Evolutionary conservation across 805 yeast species (phyloP), one percentile per base, ranked within the genome.

Genomic region (Metschnikowia borealis): DNA sequence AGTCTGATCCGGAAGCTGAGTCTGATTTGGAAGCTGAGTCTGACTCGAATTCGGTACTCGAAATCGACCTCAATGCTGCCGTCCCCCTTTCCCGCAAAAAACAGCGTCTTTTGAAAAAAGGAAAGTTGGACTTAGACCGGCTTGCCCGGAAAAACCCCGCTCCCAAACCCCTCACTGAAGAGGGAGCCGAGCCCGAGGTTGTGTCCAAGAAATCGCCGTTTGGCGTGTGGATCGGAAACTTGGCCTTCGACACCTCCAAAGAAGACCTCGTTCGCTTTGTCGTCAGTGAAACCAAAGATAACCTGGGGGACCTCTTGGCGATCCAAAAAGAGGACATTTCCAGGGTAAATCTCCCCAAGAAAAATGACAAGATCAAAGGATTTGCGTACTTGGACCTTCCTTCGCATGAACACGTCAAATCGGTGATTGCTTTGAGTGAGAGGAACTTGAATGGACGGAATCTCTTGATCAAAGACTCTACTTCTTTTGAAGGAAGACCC

Each of bases 221-320:
- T 60, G 95, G 95, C 41, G 94, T 90, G 34, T 94, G 99, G 99
- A 80, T 94, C 43, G 99, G 99, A 39, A 94, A 94, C 65, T 69
- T 94, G 55, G 78, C 96, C 0, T 94, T 85, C 61, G 94, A 88
- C 47, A 89, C 97, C 5, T 76, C 84, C 0, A 82, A 79, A 58
- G 92, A 86, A 34, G 95, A 90, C 55, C 62, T 94, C 33, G 71
- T 72, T 13, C 75, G 83, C 48, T 89, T 86, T 56, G 67, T 94
- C 6, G 69, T 77, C 1, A 77, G 80, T 8, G 87, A 85, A 62
- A 80, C 92, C 0, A 61, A 70, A 14, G 70, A 64, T 1, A 63
- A 61, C 10, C 44, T 48, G 3, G 67, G 67, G 3, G 71, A 63
- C 5, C 60, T 65, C 8, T 54, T 59, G 35, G 38, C 44, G 20